Evolutionary conservation across 208 protist species (phyloP), one percentile per base, ranked within the genome.

Genomic region (Lotmaria passim): DNA sequence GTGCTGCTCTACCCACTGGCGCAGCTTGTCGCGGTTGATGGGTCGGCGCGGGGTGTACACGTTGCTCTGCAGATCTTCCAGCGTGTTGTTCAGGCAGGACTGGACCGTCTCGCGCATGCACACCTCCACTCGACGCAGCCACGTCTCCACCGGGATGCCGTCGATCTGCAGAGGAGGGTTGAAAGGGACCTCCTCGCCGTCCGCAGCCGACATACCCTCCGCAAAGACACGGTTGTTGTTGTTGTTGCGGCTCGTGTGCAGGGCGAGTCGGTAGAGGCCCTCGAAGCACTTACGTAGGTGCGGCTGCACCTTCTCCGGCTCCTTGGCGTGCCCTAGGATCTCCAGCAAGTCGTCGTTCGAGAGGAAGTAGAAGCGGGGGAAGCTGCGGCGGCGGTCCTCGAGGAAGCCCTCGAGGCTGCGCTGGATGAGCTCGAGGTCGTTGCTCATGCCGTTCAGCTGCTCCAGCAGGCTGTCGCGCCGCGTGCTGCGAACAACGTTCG

Each of bases 241-340:
- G 47, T 88, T 86, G 71, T 70, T 76, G 46, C 91, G 82, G 34
- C 89, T 78, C 26, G 79, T 77, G 59, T 91, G 91, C 41, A 99
- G 82, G 26, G 93, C 78, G 12, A 99, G 83, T 23, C 81, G 73
- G 71, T 97, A 93, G 21, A 99, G 86, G 14, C 89, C 97, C 70
- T 99, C 97, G 78, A 99, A 99, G 86, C 96, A 99, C 85, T 99
- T 99, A 56, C 97, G 93, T 46, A 99, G 75, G 78, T 99, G 97
- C 36, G 90, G 89, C 91, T 99, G 95, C 56, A 99, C 96, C 77
- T 98, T 98, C 60, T 87, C 71, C 2, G 98, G 98, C 56, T 99
- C 97, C 57, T 97, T 97, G 44, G 92, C 89, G 87, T 99, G 95
- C 8, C 98, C 98, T 7, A 99, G 84, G 57, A 99, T 99, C 86